Evolutionary conservation across 2,329 filamentous ascomycete species (phyloP), one percentile per base, ranked within the genome.

Genomic region (Exserohilum rostratum): DNA sequence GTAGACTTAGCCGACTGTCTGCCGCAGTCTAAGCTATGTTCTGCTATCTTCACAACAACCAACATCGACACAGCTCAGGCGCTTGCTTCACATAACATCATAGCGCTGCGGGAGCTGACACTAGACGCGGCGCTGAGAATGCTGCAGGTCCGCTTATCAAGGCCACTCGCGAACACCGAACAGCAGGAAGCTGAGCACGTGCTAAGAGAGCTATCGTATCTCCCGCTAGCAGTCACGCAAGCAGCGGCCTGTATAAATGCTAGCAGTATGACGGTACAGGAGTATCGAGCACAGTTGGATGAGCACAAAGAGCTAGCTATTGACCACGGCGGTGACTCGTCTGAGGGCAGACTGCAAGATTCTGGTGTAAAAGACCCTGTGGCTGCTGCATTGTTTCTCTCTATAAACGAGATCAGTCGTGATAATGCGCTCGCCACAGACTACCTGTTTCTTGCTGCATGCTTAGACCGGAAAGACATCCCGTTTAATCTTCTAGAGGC

Each of bases 361-460:
- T 31, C 30, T 31, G 30, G 10, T 31, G 5, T 31, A 13, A 31
- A 9, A 31, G 11, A 31, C 3, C 3, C 22, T 25, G 22, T 25
- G 7, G 22, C 22, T 4, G 22, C 22, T 25, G 7, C 22, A 25
- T 7, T 25, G 12, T 31, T 9, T 31, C 30, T 31, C 12, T 31
- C 30, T 9, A 31, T 31, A 11, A 13, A 9, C 12, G 3, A 5
- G 12, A 9, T 31, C 30, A 4, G 42, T 6, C 12, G 22, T n/a
- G 27, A 74, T 0, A 58, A 77, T 39, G 5, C 44, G 1, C 30
- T 59, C 2, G 78, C 78, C 1, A 74, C 73, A 30, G 49, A 72
- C 0, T 52, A 78, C 29, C 65, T 82, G 0, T 71, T 65, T 0
- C 76, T 79, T 42, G 70, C 78, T 13, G 75, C 75, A 1, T 76